phyloP scores from a whole-genome alignment of 2,329 filamentous ascomycete species.

The Arthroderma uncinatum region DNA sequence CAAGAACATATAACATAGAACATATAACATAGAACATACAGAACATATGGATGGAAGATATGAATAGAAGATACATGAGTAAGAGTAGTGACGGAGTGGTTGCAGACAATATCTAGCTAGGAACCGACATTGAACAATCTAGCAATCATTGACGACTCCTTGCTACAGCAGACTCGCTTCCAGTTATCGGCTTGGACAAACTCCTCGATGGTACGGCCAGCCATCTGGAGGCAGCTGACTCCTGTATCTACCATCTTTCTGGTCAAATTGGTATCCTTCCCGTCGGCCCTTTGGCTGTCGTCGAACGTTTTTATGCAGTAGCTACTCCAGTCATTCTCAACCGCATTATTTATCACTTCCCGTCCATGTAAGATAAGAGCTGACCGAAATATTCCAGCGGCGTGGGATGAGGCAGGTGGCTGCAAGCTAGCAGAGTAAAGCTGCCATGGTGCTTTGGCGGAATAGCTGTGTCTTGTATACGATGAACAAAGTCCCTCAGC shows the following conservation, averaged over 20 bases:
- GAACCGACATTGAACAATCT: neutral
- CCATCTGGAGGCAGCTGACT: neutral
- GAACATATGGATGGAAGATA: too few relatives aligned
- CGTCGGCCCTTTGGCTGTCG: neutral
- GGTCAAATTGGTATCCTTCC: neutral
- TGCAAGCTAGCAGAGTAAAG: neutral
- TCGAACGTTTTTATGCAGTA: neutral
- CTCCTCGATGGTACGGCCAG: neutral
- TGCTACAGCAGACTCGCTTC: neutral
- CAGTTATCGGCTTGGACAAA: constrained; percentile 3
- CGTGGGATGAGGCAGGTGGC: constrained; percentile 3
- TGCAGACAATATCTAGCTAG: too few relatives aligned
- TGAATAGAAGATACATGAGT: too few relatives aligned
- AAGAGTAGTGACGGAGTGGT: too few relatives aligned
- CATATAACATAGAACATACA: too few relatives aligned
- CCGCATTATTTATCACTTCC: constrained; percentile 11
- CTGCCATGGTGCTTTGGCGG: neutral
- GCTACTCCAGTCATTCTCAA: constrained; percentile 9
- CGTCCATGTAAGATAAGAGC: constrained; percentile 9
- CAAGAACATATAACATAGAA: too few relatives aligned
- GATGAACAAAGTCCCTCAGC: constrained; percentile 6
- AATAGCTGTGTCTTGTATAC: neutral
- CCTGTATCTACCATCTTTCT: neutral
- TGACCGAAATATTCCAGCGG: constrained; percentile 7
- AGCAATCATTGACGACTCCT: neutral